Evolutionary conservation across 495 filamentous ascomycete genomes (phyloP).

Genomic region (Opeltia flavorubescens): DNA sequence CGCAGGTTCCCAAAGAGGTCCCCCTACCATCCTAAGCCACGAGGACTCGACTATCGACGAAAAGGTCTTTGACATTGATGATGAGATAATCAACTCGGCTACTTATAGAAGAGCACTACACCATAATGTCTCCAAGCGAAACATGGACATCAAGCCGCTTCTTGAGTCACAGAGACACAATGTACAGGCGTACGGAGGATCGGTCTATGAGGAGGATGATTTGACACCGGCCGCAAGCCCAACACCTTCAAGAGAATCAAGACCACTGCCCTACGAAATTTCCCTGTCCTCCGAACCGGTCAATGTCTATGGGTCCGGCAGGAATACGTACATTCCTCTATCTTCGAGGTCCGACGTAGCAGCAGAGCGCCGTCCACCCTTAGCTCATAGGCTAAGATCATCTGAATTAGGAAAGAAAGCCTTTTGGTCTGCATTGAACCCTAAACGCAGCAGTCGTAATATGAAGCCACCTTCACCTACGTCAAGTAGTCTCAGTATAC

Average conservation of each 20-base stretch:
- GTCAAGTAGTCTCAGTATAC: neutral
- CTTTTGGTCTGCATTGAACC: constrained; percentile 1
- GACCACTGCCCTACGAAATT: constrained; percentile 3
- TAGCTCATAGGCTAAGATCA: neutral
- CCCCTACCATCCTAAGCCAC: constrained; percentile 18
- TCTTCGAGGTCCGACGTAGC: constrained; percentile 1
- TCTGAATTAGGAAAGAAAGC: constrained; percentile 1
- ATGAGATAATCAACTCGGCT: constrained; percentile 16
- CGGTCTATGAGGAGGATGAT: neutral
- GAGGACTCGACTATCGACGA: constrained; percentile 20
- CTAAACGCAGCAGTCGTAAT: constrained; percentile 1
- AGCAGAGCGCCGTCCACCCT: neutral
- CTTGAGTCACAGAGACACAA: neutral
- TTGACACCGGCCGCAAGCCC: neutral
- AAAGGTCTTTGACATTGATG: constrained; percentile 24
- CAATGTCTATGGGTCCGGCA: neutral
- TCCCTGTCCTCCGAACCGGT: constrained; percentile 5
- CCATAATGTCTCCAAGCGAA: constrained; percentile 8
- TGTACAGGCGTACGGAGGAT: neutral
- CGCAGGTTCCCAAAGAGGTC: constrained; percentile 16
- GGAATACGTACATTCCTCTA: neutral
- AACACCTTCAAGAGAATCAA: neutral
- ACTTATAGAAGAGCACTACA: constrained; percentile 20
- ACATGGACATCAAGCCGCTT: neutral
- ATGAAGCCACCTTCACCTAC: neutral